These are phyloP conservation scores for Eimeria falciformis DNA, from an alignment of 169 alveolate genomes.

Conservation along the genomic window DNA sequence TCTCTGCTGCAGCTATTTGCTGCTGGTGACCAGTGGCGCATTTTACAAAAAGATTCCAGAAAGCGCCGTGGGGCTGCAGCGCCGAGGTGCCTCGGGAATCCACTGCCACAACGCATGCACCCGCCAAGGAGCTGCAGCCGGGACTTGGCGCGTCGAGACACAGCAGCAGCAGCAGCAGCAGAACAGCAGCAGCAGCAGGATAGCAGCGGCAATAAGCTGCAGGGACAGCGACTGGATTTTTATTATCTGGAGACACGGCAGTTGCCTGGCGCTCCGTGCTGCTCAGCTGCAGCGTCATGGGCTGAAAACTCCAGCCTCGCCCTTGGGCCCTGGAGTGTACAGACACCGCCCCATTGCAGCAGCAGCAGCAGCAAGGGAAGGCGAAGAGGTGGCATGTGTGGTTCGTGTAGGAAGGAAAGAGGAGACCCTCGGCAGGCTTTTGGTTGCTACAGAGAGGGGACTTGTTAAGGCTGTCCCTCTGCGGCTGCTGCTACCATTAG, in stretches of 20 bases:
- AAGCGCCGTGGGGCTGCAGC: neutral
- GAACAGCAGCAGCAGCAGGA: conserved; percentile 1
- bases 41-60: neutral
- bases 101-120: neutral
- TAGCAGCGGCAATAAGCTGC: neutral
- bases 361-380: neutral
- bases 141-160: neutral
- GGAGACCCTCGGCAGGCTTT: conserved; percentile 1
- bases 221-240: conserved; percentile 24
- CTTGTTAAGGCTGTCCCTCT: conserved; percentile 5
- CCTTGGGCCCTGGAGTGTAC: neutral
- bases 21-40: neutral
- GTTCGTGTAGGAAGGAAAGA: neutral
- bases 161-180: neutral
- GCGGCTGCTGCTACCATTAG: conserved; percentile 8
- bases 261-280: neutral
- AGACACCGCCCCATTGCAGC: neutral
- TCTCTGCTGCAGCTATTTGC: neutral
- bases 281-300: conserved; percentile 26
- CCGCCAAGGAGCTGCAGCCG: neutral
- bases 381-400: neutral
- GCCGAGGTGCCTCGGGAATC: conserved; percentile 2
- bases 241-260: neutral
- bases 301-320: neutral
- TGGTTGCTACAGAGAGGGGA: neutral